Conservation (phyloP, 2,329 filamentous ascomycete species). For the Fonsecaea monophora region DNA sequence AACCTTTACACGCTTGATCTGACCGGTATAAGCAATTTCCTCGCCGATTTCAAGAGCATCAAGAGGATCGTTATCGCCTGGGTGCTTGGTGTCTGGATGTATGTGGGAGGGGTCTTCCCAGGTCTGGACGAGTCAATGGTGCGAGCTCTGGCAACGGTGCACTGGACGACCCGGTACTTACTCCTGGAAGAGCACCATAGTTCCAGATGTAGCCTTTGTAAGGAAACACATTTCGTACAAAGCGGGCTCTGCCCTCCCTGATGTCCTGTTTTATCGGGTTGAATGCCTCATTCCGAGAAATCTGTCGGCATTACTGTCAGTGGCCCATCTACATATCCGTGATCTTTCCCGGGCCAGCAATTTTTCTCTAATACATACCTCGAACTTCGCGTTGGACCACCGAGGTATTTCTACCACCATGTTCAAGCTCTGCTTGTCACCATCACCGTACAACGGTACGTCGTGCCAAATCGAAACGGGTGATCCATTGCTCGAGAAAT, state of each 20-base stretch:
- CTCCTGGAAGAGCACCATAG: conserved; percentile 99
- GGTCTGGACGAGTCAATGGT: conserved; percentile 61
- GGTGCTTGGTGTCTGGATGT: conserved; percentile 99
- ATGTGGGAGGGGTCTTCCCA: conserved; percentile 72
- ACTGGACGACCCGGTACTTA: conserved; percentile 53
- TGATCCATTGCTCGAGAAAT: conserved; percentile 83
- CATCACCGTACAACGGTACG: conserved; percentile 95
- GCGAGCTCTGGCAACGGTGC: not conserved
- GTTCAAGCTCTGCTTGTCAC: conserved; percentile 93
- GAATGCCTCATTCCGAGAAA: conserved; percentile 96
- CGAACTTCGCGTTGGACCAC: conserved; percentile 99
- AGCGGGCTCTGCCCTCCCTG: conserved; percentile 99
- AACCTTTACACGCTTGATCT: conserved; percentile 99
- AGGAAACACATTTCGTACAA: conserved; percentile 99
- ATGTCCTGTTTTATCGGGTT: conserved; percentile 99
- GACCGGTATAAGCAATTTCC: conserved; percentile 91
- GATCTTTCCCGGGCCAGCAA: not conserved
- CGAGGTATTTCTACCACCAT: conserved; percentile 99
- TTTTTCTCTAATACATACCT: conserved; percentile 67
- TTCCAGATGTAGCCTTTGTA: conserved; percentile 99
- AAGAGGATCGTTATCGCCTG: conserved; percentile 98
- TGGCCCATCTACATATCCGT: not conserved
- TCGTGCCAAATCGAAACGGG: conserved; percentile 97
- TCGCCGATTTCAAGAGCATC: conserved; percentile 99
- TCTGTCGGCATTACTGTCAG: conserved; percentile 60